A percentile compares a stretch with the other conserved stretches of the same genome.
Evolutionary conservation across 257 asterid species (phyloP).

Genomic region (Solanum gracilifrons): DNA sequence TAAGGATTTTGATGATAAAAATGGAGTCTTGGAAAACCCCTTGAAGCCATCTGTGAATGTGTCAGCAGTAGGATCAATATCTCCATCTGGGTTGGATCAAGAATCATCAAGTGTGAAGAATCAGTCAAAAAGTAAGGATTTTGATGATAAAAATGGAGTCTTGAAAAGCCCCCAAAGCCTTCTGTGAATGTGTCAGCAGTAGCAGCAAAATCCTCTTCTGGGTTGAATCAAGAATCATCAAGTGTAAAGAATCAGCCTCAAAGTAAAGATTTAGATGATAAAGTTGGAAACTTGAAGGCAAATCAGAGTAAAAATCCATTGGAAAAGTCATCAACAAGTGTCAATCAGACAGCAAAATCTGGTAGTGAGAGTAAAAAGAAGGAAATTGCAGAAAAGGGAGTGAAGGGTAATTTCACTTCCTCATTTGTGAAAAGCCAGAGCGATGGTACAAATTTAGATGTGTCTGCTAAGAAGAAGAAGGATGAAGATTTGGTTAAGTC

Average conservation of each 20-base stretch:
- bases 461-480: not conserved
- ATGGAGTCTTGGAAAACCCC: not conserved
- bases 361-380: not conserved
- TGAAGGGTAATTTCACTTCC: not conserved
- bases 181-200: constrained; percentile 8
- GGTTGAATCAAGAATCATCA: not conserved
- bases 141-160: not conserved
- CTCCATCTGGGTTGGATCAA: not conserved
- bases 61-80: not conserved
- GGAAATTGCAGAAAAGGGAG: not conserved
- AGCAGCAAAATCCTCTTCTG: not conserved
- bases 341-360: not conserved
- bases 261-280: not conserved
- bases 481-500: constrained; percentile 6
- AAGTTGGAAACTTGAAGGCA: constrained; percentile 1
- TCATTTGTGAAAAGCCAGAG: not conserved
- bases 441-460: not conserved
- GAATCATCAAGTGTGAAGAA: not conserved
- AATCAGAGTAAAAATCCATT: not conserved
- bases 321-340: not conserved
- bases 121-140: not conserved
- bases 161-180: not conserved
- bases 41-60: constrained; percentile 5
- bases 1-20: not conserved
- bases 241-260: not conserved